A percentile compares a stretch with the other conserved stretches of the same genome.
phyloP scores from a whole-genome alignment of 805 yeast genomes.

The Priceomyces haplophilus region DNA sequence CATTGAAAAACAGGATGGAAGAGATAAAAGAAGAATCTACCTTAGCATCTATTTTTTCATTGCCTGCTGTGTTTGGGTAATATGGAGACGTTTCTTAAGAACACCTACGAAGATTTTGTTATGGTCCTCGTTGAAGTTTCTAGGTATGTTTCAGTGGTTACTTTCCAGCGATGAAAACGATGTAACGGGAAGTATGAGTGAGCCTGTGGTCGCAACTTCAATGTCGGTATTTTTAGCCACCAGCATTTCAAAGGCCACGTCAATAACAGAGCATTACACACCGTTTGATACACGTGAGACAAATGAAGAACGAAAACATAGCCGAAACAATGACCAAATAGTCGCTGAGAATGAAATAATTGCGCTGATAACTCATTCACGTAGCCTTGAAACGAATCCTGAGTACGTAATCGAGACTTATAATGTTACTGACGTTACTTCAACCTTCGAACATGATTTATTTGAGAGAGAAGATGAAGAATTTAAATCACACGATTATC shows the following conservation, averaged over 20 bases:
- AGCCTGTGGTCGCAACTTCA: neutral
- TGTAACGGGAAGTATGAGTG: neutral
- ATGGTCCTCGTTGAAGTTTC: slow-evolving; percentile 45
- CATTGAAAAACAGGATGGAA: slow-evolving; percentile 50
- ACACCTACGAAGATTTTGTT: slow-evolving; percentile 42
- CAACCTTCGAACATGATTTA: too few species aligned
- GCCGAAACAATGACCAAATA: too few species aligned
- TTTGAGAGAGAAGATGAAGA: too few species aligned
- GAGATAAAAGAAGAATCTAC: slow-evolving; percentile 49
- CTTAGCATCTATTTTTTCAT: slow-evolving; percentile 44
- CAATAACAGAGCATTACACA: neutral
- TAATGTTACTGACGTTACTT: neutral
- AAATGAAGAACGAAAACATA: too few species aligned
- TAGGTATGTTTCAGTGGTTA: slow-evolving; percentile 25
- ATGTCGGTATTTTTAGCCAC: neutral
- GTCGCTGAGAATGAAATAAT: too few species aligned
- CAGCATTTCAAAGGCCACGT: neutral
- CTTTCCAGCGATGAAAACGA: slow-evolving; percentile 1
- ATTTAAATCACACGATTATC: too few species aligned
- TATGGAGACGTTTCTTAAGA: slow-evolving; percentile 47
- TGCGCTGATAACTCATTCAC: too few species aligned
- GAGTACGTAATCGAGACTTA: slow-evolving; percentile 8
- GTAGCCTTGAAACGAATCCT: slow-evolving; percentile 2
- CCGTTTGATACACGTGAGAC: too few species aligned
- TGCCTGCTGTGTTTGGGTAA: slow-evolving; percentile 46